phyloP scores from a whole-genome alignment of 2,329 filamentous ascomycete genomes.

The Diplodia intermedia region DNA sequence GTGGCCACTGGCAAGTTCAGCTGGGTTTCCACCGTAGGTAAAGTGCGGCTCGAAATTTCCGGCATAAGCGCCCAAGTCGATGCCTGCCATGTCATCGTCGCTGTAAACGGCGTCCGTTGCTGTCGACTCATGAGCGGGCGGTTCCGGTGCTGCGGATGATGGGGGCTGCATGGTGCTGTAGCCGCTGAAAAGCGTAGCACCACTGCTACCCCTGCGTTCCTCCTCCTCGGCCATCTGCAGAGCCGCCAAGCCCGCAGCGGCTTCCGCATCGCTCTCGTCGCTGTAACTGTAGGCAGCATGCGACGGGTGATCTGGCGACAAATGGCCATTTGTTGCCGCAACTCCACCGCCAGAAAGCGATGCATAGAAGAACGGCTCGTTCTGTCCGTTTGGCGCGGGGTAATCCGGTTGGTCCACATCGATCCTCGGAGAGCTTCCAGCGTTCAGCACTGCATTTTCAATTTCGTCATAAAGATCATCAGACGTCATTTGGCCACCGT shows the following conservation, averaged over 20 bases:
- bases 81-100: constrained; percentile 73
- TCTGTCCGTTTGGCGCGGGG: constrained; percentile 10
- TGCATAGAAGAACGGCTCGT: constrained; percentile 30
- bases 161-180: constrained; percentile 50
- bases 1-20: constrained; percentile 47
- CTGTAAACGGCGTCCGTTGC: constrained; percentile 56
- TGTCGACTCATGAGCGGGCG: constrained; percentile 49
- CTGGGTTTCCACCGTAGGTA: constrained; percentile 64
- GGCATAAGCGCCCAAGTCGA: constrained; percentile 77
- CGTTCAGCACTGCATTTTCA: constrained; percentile 58
- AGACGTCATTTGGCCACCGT: constrained; percentile 49
- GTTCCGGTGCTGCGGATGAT: constrained; percentile 35
- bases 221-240: constrained; percentile 83
- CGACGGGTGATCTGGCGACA: constrained; percentile 48
- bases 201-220: constrained; percentile 69
- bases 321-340: constrained; percentile 57
- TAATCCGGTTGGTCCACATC: constrained; percentile 35
- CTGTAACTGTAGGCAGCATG: constrained; percentile 44
- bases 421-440: constrained; percentile 34
- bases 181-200: constrained; percentile 60
- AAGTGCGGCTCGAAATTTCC: constrained; percentile 72
- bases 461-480: constrained; percentile 66
- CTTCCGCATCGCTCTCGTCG: constrained; percentile 88
- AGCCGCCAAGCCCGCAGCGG: constrained; percentile 80
- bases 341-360: constrained; percentile 41